Conservation (phyloP, 202 grass and related monocot genomes). For the Brachypodium distachyon region DNA sequence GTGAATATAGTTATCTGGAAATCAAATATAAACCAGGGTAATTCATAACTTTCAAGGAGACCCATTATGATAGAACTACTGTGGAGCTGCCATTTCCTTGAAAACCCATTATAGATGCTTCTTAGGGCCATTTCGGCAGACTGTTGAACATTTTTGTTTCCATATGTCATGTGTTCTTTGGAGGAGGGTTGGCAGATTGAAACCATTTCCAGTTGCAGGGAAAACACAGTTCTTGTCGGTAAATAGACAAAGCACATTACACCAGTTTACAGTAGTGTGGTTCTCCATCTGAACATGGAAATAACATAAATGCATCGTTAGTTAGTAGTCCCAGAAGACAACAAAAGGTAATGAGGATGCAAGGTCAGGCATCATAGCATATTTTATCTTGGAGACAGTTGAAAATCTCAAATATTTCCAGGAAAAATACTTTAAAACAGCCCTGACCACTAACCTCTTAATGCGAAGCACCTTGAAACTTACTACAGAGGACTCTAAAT, state of each 20-base stretch:
- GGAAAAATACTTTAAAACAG: background rate
- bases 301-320: background rate
- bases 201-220: background rate
- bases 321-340: background rate
- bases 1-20: background rate
- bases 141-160: background rate
- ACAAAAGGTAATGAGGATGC: background rate
- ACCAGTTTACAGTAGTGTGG: background rate
- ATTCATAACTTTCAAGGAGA: background rate
- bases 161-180: background rate
- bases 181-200: background rate
- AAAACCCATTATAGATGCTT: background rate
- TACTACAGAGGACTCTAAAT: background rate
- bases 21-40: background rate
- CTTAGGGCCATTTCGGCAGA: background rate
- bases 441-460: background rate
- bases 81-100: background rate
- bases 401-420: background rate
- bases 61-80: background rate
- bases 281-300: conserved; percentile 7
- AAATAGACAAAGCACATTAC: background rate
- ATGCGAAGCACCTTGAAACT: background rate
- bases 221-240: background rate
- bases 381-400: background rate
- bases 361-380: background rate